These are phyloP conservation scores for Kwoniella shivajii DNA, from an alignment of 1,284 basidiomycete genomes.

Conservation along the genomic window DNA sequence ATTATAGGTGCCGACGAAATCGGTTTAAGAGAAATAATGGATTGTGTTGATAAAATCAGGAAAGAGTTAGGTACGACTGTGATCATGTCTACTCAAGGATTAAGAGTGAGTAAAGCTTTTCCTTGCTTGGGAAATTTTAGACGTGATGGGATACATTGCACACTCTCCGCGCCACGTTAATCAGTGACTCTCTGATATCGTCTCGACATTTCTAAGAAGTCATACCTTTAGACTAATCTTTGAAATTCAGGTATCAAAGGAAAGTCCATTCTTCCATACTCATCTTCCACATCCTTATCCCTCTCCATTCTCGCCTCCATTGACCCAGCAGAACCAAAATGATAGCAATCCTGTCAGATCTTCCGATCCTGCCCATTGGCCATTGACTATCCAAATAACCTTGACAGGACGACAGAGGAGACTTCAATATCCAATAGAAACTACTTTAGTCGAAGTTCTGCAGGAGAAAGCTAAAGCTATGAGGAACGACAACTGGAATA, in stretches of 20 bases:
- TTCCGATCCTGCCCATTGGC: conserved; percentile 22
- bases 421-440: conserved; percentile 43
- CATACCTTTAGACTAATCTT: background rate
- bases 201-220: background rate
- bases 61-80: conserved; percentile 44
- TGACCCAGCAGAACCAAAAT: conserved; percentile 1
- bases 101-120: conserved; percentile 42
- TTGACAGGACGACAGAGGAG: conserved; percentile 25
- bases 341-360: background rate
- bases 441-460: conserved; percentile 40
- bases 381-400: conserved; percentile 45
- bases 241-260: conserved; percentile 11
- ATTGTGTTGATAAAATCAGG: conserved; percentile 36
- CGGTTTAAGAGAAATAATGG: conserved; percentile 43
- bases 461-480: conserved; percentile 11
- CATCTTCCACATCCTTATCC: conserved; percentile 50
- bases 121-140: no score
- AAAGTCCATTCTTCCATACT: conserved; percentile 33
- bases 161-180: no score
- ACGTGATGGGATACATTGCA: background rate
- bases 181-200: background rate
- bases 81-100: conserved; percentile 40
- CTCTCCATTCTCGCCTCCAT: conserved; percentile 22
- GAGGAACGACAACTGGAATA: background rate
- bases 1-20: conserved; percentile 29